Evolutionary conservation across 805 yeast species (phyloP).

Genomic region (Teunomyces gatunensis): DNA sequence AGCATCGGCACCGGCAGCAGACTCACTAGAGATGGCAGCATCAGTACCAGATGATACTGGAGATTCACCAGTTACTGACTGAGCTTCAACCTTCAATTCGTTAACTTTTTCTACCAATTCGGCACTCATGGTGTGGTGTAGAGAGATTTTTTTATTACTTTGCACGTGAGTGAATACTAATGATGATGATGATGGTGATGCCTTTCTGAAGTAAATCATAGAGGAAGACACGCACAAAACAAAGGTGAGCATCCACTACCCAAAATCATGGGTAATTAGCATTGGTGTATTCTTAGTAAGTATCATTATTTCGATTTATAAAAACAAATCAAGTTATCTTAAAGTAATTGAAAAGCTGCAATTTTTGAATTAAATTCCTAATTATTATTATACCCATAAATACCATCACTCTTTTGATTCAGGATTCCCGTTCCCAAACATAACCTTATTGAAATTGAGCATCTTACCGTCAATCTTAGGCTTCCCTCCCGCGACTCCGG

Average conservation of each 20-base stretch:
- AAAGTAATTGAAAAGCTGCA: no score
- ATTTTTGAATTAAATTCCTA: neutral
- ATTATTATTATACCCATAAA: neutral
- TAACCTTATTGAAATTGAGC: conserved; percentile 42
- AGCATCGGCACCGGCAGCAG: conserved; percentile 35
- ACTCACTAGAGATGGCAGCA: conserved; percentile 28
- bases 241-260: no score
- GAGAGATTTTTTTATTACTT: neutral
- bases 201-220: no score
- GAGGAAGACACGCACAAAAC: no score
- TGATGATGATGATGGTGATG: no score
- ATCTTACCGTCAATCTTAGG: conserved; percentile 39
- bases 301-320: no score
- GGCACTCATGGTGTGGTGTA: conserved; percentile 6
- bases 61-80: conserved; percentile 11
- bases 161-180: neutral
- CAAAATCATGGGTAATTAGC: no score
- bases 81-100: conserved; percentile 8
- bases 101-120: conserved; percentile 7
- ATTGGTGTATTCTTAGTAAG: no score
- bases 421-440: conserved; percentile 20
- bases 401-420: conserved; percentile 7
- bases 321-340: no score
- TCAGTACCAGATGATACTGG: conserved; percentile 9
- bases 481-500: conserved; percentile 6